Evolutionary conservation across 768 basidiomycete genomes (phyloP).

Genomic region (Rhodosporidiobolus sp.): DNA sequence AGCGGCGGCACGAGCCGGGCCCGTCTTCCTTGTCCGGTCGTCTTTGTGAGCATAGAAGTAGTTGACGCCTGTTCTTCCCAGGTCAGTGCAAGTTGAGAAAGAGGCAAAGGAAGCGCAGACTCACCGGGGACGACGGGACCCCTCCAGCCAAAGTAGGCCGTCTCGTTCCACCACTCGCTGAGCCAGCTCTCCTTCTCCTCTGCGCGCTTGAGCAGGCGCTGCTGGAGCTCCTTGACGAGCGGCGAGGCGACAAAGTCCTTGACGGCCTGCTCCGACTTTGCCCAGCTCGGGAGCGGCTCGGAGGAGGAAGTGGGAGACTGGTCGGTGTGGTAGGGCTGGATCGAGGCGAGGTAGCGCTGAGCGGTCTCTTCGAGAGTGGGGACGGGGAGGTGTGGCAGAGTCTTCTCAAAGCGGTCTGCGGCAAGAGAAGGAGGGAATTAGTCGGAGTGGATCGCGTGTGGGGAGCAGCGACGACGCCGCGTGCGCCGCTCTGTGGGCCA

Average conservation of each 20-base stretch:
- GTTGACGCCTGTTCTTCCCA: slow-evolving; percentile 72
- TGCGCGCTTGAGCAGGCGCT: slow-evolving; percentile 71
- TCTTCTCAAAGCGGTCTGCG: slow-evolving; percentile 36
- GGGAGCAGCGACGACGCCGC: neutral
- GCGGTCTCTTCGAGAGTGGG: slow-evolving; percentile 78
- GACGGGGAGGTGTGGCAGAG: slow-evolving; percentile 64
- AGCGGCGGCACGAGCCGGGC: slow-evolving; percentile 41
- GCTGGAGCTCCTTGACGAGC: slow-evolving; percentile 68
- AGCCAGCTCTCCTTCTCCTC: slow-evolving; percentile 69
- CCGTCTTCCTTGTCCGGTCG: slow-evolving; percentile 38
- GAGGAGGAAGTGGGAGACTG: slow-evolving; percentile 10
- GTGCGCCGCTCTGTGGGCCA: too few species aligned
- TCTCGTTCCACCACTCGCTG: slow-evolving; percentile 98
- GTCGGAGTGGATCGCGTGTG: neutral
- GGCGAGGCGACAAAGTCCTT: slow-evolving; percentile 68
- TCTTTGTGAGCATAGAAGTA: slow-evolving; percentile 86
- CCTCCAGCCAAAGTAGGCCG: slow-evolving; percentile 49
- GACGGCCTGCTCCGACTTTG: slow-evolving; percentile 51
- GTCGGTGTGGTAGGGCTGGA: slow-evolving; percentile 68
- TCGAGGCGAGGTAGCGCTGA: slow-evolving; percentile 80
- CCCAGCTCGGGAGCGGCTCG: slow-evolving; percentile 30
- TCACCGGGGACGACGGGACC: slow-evolving; percentile 39
- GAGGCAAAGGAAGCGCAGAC: neutral
- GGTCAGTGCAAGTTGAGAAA: neutral
- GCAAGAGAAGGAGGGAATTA: neutral